phyloP scores from a whole-genome alignment of 805 yeast species.

The Wickerhamiella slavikovae region DNA sequence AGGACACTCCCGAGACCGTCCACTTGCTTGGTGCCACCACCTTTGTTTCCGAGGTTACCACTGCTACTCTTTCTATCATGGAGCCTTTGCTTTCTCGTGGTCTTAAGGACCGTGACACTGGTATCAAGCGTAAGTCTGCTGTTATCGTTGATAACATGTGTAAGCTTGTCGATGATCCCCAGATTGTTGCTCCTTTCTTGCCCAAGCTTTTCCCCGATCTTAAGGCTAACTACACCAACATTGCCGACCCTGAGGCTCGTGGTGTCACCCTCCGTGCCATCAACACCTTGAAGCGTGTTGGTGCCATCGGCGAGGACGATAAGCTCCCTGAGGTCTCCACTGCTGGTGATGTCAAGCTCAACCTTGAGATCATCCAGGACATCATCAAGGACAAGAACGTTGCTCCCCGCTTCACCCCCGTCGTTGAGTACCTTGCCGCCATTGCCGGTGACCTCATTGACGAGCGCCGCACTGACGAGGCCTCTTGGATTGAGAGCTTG shows the following conservation, averaged over 20 bases:
- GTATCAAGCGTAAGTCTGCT: slow-evolving; percentile 99
- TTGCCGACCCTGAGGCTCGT: slow-evolving; percentile 99
- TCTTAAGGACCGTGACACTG: slow-evolving; percentile 98
- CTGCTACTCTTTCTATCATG: slow-evolving; percentile 98
- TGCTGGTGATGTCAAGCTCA: slow-evolving; percentile 91
- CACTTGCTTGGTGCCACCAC: slow-evolving; percentile 99
- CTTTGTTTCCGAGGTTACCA: slow-evolving; percentile 97
- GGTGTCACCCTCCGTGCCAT: slow-evolving; percentile 93
- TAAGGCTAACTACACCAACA: slow-evolving; percentile 80
- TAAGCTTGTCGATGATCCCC: slow-evolving; percentile 99
- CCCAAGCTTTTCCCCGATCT: slow-evolving; percentile 87
- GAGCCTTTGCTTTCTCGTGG: slow-evolving; percentile 98
- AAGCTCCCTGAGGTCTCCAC: slow-evolving; percentile 90
- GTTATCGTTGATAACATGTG: slow-evolving; percentile 99
- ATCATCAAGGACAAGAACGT: slow-evolving; percentile 43
- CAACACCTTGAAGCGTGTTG: slow-evolving; percentile 95
- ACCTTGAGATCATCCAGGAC: slow-evolving; percentile 59
- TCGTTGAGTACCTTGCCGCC: slow-evolving; percentile 70
- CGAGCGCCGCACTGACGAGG: slow-evolving; percentile 88
- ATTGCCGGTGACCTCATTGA: slow-evolving; percentile 98
- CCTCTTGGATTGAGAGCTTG: slow-evolving; percentile 72
- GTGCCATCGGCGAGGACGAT: slow-evolving; percentile 84
- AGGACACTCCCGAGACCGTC: slow-evolving; percentile 96
- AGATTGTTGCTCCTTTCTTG: slow-evolving; percentile 99
- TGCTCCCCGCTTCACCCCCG: slow-evolving; percentile 59